phyloP scores from a whole-genome alignment of 768 basidiomycete genomes.

The Hericium coralloides region DNA sequence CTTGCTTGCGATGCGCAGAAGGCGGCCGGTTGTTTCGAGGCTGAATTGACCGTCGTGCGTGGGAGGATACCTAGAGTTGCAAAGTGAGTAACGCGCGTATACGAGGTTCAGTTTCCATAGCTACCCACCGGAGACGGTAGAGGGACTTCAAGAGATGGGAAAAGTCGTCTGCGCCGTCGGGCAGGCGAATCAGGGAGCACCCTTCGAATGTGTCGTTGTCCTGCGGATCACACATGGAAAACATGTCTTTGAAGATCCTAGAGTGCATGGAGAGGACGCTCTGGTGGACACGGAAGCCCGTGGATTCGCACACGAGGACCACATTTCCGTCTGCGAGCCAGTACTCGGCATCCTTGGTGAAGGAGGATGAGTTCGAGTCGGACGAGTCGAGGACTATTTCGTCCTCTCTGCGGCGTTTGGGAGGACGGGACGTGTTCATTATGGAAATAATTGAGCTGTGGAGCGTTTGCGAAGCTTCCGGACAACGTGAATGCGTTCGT shows the following conservation, averaged over 20 bases:
- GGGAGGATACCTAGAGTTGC: background rate
- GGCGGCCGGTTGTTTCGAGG: background rate
- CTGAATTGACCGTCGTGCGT: background rate
- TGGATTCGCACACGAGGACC: background rate
- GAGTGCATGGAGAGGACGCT: background rate
- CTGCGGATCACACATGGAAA: background rate
- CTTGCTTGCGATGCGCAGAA: background rate
- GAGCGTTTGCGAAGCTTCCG: no score
- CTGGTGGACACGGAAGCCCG: background rate
- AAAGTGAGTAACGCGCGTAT: background rate
- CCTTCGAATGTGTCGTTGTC: background rate
- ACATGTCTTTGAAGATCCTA: background rate
- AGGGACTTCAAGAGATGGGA: background rate
- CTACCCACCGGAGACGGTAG: background rate
- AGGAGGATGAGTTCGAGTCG: background rate
- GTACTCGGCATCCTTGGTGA: background rate
- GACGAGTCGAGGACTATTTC: no score
- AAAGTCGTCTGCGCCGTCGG: background rate
- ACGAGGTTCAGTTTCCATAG: background rate
- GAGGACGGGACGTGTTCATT: no score
- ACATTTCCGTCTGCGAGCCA: background rate
- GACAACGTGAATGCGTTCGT: no score
- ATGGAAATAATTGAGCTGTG: no score
- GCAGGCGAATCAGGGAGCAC: background rate
- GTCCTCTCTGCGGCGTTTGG: no score